These are phyloP conservation scores for Candolleomyces eurysporus DNA, from an alignment of 768 basidiomycete genomes.

Conservation along the genomic window DNA sequence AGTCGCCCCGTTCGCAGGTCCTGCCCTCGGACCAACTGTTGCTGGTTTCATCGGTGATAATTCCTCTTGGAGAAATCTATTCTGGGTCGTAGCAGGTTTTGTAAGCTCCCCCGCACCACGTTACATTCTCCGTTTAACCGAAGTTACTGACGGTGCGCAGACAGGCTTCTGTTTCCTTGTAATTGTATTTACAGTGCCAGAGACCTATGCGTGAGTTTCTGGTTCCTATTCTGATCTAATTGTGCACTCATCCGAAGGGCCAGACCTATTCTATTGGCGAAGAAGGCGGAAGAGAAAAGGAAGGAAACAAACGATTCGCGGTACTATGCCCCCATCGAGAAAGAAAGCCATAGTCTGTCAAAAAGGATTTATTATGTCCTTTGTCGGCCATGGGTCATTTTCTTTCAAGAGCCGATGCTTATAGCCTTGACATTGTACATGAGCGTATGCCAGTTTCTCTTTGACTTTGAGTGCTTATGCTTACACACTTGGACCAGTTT, in stretches of 20 bases:
- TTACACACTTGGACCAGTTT: conserved; percentile 36
- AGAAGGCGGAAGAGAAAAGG: conserved; percentile 48
- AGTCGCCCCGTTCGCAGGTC: conserved; percentile 67
- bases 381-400: conserved; percentile 59
- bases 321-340: conserved; percentile 55
- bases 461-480: conserved; percentile 2
- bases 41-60: conserved; percentile 44
- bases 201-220: conserved; percentile 58
- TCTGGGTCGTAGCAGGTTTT: conserved; percentile 61
- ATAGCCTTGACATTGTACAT: conserved; percentile 61
- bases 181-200: conserved; percentile 57
- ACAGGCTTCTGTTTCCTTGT: conserved; percentile 47
- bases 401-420: conserved; percentile 67
- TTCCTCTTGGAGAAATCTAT: conserved; percentile 64
- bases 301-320: conserved; percentile 49
- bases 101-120: conserved; percentile 28
- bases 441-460: conserved; percentile 37
- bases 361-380: conserved; percentile 46
- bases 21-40: conserved; percentile 55
- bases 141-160: conserved; percentile 22
- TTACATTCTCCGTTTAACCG: neutral
- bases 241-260: conserved; percentile 10
- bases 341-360: conserved; percentile 30
- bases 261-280: conserved; percentile 56
- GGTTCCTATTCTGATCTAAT: neutral